Base-by-base conservation (phyloP, 2,329 filamentous ascomycete species). In the Phyllosticta paracitricarpa region DNA sequence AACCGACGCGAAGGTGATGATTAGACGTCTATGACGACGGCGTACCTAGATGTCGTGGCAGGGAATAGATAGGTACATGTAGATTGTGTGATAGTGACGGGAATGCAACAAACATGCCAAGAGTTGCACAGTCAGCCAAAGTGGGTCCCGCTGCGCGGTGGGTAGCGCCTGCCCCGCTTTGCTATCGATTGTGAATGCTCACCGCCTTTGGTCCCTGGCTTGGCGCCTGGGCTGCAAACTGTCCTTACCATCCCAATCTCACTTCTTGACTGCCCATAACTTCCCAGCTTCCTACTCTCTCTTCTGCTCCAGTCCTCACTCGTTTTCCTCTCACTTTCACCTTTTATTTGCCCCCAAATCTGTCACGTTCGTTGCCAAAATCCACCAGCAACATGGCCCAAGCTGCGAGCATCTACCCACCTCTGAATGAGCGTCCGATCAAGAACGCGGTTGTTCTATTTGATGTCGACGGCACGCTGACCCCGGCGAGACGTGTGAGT, bases 401-500 rank as follows among this genome's bases (percentile, higher is more conserved):
- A 66, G 76, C 75, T 60, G 75, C 70, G 62, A 72, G 74, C 62
- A 66, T 81, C 60, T 89, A 87, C 77, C 88, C 91, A 61, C 84
- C 91, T 65, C 84, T 97, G 66, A 83, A 87, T 73, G 82, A 93
- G 70, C 90, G 94, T 67, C 89, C 90, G 53, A 79, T 97, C 76
- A 90, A 92, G 79, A 91, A 94, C 82, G 97, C 93, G 66, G 89
- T 99, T 76, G 87, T 85, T 71, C 87, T 99, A 65, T 99, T 99
- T 77, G 94, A 99, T 77, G 94, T 99, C 63, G 94, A 99, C 74
- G 89, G 85, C 71, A 97, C 94, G 30, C 84, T 99, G 68, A 94
- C 91, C 17, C 88, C 86, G 52, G 87, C 94, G 54, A 86, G 94
- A 66, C 81, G 82, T 69, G 89, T 95, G 80, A 64, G 81, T 75